Evolutionary conservation across 1,284 basidiomycete genomes (phyloP).

Genomic region (Rhodotorula sp.): DNA sequence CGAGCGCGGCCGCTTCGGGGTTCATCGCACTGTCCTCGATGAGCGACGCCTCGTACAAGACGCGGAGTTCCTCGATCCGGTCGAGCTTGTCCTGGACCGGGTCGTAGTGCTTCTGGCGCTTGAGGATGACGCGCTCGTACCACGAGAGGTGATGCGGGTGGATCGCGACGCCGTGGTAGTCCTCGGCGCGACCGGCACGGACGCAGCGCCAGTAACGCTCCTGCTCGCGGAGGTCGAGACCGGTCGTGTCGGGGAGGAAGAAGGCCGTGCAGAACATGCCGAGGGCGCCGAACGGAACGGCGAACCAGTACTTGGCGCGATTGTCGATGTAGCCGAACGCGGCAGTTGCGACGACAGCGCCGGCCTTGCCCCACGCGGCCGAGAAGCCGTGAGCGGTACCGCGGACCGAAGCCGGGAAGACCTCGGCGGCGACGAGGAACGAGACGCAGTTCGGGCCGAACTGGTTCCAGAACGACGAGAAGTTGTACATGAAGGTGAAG

Average conservation of each 20-base stretch:
- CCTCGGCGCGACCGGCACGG: conserved; percentile 52
- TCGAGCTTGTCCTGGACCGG: conserved; percentile 54
- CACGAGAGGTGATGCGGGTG: conserved; percentile 56
- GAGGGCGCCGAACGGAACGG: conserved; percentile 57
- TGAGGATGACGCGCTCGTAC: conserved; percentile 54
- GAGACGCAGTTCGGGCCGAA: conserved; percentile 51
- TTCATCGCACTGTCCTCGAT: conserved; percentile 22
- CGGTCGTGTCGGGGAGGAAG: conserved; percentile 57
- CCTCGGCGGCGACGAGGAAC: conserved; percentile 49
- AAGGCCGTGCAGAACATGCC: conserved; percentile 54
- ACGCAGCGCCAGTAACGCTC: conserved; percentile 58
- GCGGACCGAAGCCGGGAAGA: conserved; percentile 50
- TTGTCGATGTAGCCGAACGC: conserved; percentile 49
- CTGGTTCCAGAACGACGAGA: conserved; percentile 36
- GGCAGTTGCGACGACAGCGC: conserved; percentile 49
- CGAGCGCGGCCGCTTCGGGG: conserved; percentile 15
- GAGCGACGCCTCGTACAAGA: conserved; percentile 47
- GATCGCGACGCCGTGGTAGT: conserved; percentile 59
- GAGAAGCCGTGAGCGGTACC: conserved; percentile 51
- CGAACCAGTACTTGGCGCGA: conserved; percentile 55
- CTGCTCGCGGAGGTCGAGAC: conserved; percentile 58
- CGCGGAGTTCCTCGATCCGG: conserved; percentile 55
- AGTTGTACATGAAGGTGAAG: conserved; percentile 39
- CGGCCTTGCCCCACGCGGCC: conserved; percentile 50
- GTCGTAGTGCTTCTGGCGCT: conserved; percentile 56